Evolutionary conservation across 768 basidiomycete genomes (phyloP), one percentile per base, ranked within the genome.

Genomic region (Pisolithus albus): DNA sequence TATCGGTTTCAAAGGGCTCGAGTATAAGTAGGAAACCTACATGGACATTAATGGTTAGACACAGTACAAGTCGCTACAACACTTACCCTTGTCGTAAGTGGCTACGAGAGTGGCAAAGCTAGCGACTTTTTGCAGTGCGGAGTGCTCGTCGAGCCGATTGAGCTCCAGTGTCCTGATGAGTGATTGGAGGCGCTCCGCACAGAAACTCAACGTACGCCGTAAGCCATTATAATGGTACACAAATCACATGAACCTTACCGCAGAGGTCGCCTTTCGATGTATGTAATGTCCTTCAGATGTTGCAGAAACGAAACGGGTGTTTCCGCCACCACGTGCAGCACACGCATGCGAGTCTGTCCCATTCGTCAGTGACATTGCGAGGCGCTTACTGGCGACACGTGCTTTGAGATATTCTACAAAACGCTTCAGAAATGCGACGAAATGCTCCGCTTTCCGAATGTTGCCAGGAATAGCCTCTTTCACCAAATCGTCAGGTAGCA

Each of bases 331-430:
- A 99, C 96, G 65, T 98, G 96, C 24, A 97, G 73, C n/a, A 99
- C 96, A 46, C 96, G 84, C 95, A 98, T 98, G 49, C 96, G 81
- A 16, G 95, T 98, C 94, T 97, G 59, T 26, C 15, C 46, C 43
- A 42, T n/a, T 15, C 38, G 21, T 64, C 48, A 67, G 55, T 24
- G 23, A 18, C 53, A 18, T 24, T 21, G 40, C 36, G 18, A 18
- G 19, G 45, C 16, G 43, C 32, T 34, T 37, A 21, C 16, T 7
- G 6, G 34, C 19, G 34, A 37, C 43, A 32, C 47, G 19, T 47
- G 92, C 95, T 80, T 98, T 99, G 48, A 99, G 79, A 68, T 99
- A 99, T 71, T 99, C 96, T 23, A 99, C 92, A 63, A 99, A 96
- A 49, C 96, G 84, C 69, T 95, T 97, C 55, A 99, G 70, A 72